These are phyloP conservation scores for Leccinum boreale DNA, from an alignment of 768 basidiomycete genomes.

Conservation along the genomic window DNA sequence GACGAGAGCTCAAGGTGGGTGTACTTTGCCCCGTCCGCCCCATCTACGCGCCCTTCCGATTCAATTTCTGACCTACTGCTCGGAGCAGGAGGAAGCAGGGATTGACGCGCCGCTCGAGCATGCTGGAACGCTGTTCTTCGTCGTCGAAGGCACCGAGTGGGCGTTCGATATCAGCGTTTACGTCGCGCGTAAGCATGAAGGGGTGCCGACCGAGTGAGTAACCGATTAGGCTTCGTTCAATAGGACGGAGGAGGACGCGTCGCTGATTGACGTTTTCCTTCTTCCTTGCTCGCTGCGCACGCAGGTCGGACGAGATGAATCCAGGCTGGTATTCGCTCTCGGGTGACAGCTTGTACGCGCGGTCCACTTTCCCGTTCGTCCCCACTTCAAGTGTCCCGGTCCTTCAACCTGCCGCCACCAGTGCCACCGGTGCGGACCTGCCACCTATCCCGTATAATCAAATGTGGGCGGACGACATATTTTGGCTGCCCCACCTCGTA, in stretches of 20 bases:
- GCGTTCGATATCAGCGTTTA: slow-evolving; percentile 76
- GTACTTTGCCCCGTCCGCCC: not conserved
- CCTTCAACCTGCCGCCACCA: not conserved
- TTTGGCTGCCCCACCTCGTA: slow-evolving; percentile 68
- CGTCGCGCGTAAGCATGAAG: slow-evolving; percentile 57
- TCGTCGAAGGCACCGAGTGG: slow-evolving; percentile 48
- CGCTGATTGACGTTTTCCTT: not conserved
- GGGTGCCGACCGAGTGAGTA: slow-evolving; percentile 63
- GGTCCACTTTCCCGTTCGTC: not conserved
- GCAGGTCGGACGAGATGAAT: slow-evolving; percentile 83
- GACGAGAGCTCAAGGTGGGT: slow-evolving; percentile 65
- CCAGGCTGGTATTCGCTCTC: slow-evolving; percentile 70
- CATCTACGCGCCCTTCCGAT: not conserved
- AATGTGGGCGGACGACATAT: slow-evolving; percentile 61
- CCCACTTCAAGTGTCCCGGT: not conserved
- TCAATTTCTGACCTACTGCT: not conserved
- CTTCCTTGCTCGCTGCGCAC: not conserved
- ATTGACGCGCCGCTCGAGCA: slow-evolving; percentile 62
- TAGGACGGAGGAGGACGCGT: not conserved
- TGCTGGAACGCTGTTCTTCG: slow-evolving; percentile 65
- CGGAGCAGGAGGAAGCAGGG: slow-evolving; percentile 75
- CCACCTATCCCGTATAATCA: slow-evolving; percentile 53
- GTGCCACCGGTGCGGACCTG: not conserved
- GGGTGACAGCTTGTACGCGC: slow-evolving; percentile 18
- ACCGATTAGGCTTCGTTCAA: not conserved